These are phyloP conservation scores for Pseudophaeomoniella oleicola DNA, from an alignment of 2,329 filamentous ascomycete genomes.

Conservation along the genomic window DNA sequence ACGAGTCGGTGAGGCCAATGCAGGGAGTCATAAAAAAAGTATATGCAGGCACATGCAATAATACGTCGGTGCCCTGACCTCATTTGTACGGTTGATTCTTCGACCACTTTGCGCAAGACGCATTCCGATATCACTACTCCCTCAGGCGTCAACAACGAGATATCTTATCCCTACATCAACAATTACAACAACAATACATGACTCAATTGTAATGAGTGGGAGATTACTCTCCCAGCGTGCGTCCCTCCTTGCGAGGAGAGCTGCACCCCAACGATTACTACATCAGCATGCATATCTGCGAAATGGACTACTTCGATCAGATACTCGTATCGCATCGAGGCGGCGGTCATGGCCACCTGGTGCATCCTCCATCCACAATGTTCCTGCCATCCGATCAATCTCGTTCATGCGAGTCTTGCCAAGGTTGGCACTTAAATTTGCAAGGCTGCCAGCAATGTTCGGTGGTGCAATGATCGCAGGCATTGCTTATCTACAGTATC, in stretches of 20 bases:
- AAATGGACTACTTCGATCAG: constrained; percentile 43
- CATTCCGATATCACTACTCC: too few species aligned
- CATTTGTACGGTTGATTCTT: too few species aligned
- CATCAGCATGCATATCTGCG: background rate
- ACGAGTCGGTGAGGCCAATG: too few species aligned
- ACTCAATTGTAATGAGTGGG: constrained; percentile 42
- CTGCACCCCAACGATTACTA: constrained; percentile 20
- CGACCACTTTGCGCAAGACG: too few species aligned
- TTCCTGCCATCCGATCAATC: constrained; percentile 47
- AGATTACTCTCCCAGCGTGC: constrained; percentile 63
- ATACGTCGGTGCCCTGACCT: too few species aligned
- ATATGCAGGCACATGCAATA: too few species aligned
- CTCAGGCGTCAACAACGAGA: too few species aligned
- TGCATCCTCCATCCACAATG: constrained; percentile 68
- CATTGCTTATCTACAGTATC: constrained; percentile 87
- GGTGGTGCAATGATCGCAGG: constrained; percentile 77
- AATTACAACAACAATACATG: too few species aligned
- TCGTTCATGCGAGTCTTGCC: constrained; percentile 61
- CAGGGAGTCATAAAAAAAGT: too few species aligned
- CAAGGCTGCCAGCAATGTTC: constrained; percentile 77
- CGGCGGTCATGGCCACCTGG: constrained; percentile 63
- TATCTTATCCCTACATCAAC: too few species aligned
- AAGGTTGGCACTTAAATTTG: constrained; percentile 79
- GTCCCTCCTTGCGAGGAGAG: constrained; percentile 50
- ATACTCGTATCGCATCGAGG: constrained; percentile 46